Percentiles rank a stretch among this genome's conserved stretches.
These are phyloP conservation scores for Diplodia scrobiculata DNA, from an alignment of 2,329 filamentous ascomycete species.

Conservation along the genomic window DNA sequence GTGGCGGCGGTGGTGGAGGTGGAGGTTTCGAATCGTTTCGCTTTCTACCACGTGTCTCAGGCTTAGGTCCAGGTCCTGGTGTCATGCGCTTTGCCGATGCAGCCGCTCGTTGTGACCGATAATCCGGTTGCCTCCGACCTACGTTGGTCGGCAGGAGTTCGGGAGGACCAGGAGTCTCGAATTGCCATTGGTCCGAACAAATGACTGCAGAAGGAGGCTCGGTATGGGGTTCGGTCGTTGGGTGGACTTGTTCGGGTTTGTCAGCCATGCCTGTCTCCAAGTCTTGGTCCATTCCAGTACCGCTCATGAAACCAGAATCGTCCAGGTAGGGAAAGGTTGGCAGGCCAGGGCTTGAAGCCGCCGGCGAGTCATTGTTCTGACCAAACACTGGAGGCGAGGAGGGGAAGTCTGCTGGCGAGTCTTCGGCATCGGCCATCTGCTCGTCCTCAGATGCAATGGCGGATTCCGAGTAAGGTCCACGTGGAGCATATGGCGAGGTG, in stretches of 20 bases:
- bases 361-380: constrained; percentile 59
- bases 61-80: not conserved
- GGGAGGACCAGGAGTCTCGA: constrained; percentile 43
- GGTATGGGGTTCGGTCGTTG: constrained; percentile 12
- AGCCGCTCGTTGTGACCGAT: constrained; percentile 18
- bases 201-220: constrained; percentile 14
- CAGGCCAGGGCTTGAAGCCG: constrained; percentile 74
- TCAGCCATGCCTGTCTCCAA: constrained; percentile 44
- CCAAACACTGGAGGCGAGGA: constrained; percentile 82
- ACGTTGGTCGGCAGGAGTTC: constrained; percentile 42
- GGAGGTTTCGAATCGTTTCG: constrained; percentile 24
- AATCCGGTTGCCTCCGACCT: constrained; percentile 18
- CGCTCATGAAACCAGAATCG: constrained; percentile 85
- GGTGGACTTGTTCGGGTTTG: constrained; percentile 18
- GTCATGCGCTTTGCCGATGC: constrained; percentile 21
- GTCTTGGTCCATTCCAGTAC: constrained; percentile 71
- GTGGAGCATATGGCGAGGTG: constrained; percentile 40
- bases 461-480: constrained; percentile 46
- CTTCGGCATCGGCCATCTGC: constrained; percentile 54
- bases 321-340: constrained; percentile 59
- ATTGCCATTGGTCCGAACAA: constrained; percentile 27
- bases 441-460: constrained; percentile 51
- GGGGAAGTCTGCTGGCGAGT: constrained; percentile 79
- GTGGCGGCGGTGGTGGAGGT: constrained; percentile 20
- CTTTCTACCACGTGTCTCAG: constrained; percentile 29